phyloP scores from a whole-genome alignment of 257 asterid genomes.

The Linaria vulgaris region DNA sequence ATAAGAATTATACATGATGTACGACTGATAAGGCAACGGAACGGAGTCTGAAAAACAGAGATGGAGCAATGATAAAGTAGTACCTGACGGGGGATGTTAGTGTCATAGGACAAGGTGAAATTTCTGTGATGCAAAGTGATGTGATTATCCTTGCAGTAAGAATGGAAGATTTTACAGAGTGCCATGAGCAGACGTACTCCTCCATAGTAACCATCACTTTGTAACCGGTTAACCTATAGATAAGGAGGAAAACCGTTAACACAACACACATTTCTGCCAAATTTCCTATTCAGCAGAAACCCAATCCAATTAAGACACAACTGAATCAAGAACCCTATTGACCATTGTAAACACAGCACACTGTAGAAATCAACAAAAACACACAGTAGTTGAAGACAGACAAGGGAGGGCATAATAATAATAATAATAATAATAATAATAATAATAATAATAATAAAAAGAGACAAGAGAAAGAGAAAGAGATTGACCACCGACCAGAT shows the following conservation, averaged over 20 bases:
- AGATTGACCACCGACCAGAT: conserved; percentile 45
- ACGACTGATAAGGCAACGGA: neutral
- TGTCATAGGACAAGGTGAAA: conserved; percentile 71
- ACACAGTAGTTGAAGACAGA: too few species aligned
- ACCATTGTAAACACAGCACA: too few species aligned
- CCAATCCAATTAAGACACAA: neutral
- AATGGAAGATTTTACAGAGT: conserved; percentile 60
- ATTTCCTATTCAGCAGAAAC: neutral
- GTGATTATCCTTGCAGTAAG: conserved; percentile 58
- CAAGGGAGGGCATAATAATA: too few species aligned
- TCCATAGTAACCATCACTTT: conserved; percentile 87
- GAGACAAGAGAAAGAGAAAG: neutral
- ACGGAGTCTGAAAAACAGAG: neutral
- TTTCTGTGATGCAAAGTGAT: conserved; percentile 54
- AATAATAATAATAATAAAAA: conserved; percentile 2
- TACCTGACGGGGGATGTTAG: conserved; percentile 96
- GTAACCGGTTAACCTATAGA: conserved; percentile 69
- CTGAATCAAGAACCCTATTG: neutral
- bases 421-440: neutral
- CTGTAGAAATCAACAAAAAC: conserved; percentile 5
- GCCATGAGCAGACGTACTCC: conserved; percentile 94
- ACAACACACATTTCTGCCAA: neutral
- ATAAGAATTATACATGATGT: neutral
- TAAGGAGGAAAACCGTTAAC: conserved; percentile 13
- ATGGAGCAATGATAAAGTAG: neutral